Base-by-base conservation (phyloP, 176 grass and related monocot species). In the Triticum dicoccoides region DNA sequence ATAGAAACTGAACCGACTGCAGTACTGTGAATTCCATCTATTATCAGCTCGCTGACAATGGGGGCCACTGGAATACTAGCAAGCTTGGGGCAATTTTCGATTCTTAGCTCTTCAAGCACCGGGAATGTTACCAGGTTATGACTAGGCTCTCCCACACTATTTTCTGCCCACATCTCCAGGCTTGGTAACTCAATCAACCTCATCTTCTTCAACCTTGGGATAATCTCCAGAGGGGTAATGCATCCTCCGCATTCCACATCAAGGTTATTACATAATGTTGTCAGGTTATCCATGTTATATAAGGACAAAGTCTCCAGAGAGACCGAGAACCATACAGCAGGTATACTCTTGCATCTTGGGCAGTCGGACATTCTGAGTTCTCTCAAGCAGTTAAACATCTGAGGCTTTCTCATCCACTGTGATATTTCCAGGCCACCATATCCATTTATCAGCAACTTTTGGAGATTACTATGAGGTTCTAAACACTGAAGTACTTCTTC, bases 101-200 rank as follows among this genome's bases (percentile, higher is more conserved):
- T 61, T 2, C 0, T 9, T 8, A 61, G 56, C 56, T n/a, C 20
- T 8, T 61, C 18, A 61, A 61, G 20, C 56, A 61, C 7, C 0
- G 81, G 87, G 54, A 89, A 65, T 2, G 11, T 41, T 13, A 33
- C 11, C 5, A 2, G 13, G 10, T 0, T 18, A 24, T 3, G 6
- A 5, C 5, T 4, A 11, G 75, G 2, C n/a, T 84, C 65, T 1
- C 81, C 39, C 5, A 0, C n/a, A 24, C 2, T 32, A 11, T 54
- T 73, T 39, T 73, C 81, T 29, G 15, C 12, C 81, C 56, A 84
- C 18, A 8, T 73, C 39, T 73, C 75, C 11, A 89, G 17, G n/a
- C 11, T 14, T 1, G 66, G 41, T 15, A 89, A 38, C 0, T 0
- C 0, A 0, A 0, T 0, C 41, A 89, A 35, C 2, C 1, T 0